Conservation (phyloP, 441 rosid species). For the Adansonia grandidieri region DNA sequence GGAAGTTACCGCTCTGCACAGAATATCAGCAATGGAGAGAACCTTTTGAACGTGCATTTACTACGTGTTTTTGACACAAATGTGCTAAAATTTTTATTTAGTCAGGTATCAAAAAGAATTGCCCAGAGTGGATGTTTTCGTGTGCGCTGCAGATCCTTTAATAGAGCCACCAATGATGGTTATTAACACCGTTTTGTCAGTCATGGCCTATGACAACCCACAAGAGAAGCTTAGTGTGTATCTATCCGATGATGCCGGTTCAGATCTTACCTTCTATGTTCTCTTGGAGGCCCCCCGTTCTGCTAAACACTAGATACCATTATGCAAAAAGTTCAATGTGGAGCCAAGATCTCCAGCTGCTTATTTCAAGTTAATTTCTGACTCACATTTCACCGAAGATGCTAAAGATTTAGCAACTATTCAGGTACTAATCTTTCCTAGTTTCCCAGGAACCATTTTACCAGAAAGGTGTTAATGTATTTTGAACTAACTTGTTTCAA, state of each 20-base stretch:
- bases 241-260: conserved; percentile 81
- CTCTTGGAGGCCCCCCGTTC: conserved; percentile 61
- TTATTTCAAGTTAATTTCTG: conserved; percentile 35
- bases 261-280: conserved; percentile 65
- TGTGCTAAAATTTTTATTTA: neutral
- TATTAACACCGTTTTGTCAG: conserved; percentile 51
- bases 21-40: neutral
- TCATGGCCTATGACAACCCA: conserved; percentile 56
- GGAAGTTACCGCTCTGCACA: too few species aligned
- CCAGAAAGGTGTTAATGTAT: too few species aligned
- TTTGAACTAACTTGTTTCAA: too few species aligned
- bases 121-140: conserved; percentile 71
- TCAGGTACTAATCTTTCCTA: conserved; percentile 34
- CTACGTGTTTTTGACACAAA: too few species aligned
- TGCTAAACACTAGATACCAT: conserved; percentile 65
- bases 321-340: conserved; percentile 45
- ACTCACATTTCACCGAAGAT: neutral
- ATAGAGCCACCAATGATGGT: conserved; percentile 76
- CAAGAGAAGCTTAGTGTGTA: conserved; percentile 61
- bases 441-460: too few species aligned
- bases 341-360: conserved; percentile 54
- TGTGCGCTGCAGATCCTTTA: conserved; percentile 78
- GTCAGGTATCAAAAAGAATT: conserved; percentile 46
- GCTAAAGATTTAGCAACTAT: conserved; percentile 27
- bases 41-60: too few species aligned